Base-by-base conservation (phyloP, 2,329 filamentous ascomycete genomes). In the Pseudogymnoascus sp. region DNA sequence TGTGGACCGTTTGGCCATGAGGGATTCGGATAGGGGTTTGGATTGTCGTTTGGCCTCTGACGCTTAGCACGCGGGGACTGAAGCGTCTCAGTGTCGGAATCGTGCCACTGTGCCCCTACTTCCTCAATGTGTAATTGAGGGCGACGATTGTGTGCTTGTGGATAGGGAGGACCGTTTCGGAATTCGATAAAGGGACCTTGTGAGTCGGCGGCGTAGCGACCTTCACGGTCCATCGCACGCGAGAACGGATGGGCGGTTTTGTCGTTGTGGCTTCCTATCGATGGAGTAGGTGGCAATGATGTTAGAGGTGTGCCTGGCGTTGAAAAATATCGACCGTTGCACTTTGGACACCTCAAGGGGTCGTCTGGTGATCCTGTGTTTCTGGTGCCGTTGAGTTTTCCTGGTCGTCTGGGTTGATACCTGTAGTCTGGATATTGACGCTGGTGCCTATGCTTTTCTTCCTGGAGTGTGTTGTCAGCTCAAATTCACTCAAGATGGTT, bases 341-440 rank as follows among this genome's bases (percentile, higher is more conserved):
- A 92, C 77, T 86, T 90, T 35, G 80, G 77, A 70, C 89, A 93
- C 65, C 82, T 78, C 22, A 76, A 76, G n/a, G 78, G 75, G 58
- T 82, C 79, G 39, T 83, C 80, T 15, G 68, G 59, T 1, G 73
- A 68, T 2, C 74, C 70, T 1, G 74, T 71, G 38, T 69, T 64
- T 14, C 62, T 20, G 12, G 66, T 64, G 33, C 64, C 66, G 61
- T 62, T 68, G 41, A 64, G 14, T 61, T 69, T 71, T 7, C 70
- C 70, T 53, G 70, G 65, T 62, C 71, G 66, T 62, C 70, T 68
- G 36, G 94, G 94, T 72, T 96, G 91, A 72, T 97, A 99, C 65
- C 91, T 86, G 75, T 99, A 99, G 66, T 90, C 88, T 2, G 94
- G 94, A 72, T 97, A 96, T 75, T 92, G 89, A 65, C 87, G 86